Conservation (phyloP, 2,329 filamentous ascomycete genomes). For the Phaeosphaeria sp. region DNA sequence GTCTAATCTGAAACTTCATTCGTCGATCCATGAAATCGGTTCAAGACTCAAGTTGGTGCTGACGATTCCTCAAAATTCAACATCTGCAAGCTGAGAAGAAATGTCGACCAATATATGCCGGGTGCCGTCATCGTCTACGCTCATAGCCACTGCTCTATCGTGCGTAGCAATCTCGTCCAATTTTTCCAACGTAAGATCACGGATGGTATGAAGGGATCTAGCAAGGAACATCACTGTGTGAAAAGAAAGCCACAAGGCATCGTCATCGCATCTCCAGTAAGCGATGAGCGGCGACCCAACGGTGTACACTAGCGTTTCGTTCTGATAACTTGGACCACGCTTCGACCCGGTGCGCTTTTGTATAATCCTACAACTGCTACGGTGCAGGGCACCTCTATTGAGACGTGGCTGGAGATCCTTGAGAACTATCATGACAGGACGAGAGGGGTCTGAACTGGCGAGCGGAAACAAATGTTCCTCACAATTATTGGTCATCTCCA, state of each 20-base stretch:
- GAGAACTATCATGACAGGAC: neutral
- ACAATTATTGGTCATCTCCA: too few species aligned
- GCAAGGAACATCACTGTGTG: neutral
- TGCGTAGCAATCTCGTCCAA: neutral
- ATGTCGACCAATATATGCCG: neutral
- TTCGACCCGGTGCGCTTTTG: neutral
- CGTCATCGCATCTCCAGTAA: neutral
- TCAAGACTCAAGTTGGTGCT: neutral
- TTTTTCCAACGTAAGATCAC: neutral
- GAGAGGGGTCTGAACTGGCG: too few species aligned
- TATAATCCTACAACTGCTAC: neutral
- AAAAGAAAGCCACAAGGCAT: neutral
- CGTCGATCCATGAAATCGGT: neutral
- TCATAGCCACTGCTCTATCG: neutral
- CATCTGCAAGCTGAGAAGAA: neutral
- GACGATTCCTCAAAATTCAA: neutral
- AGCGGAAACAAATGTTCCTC: too few species aligned
- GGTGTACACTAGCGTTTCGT: neutral
- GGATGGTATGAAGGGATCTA: neutral
- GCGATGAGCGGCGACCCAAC: neutral
- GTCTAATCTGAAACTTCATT: too few species aligned
- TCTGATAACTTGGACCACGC: too few species aligned
- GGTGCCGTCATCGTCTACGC: neutral
- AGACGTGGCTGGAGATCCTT: neutral
- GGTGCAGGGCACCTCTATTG: neutral